A percentile compares a stretch with the other conserved stretches of the same genome.
Conservation (phyloP, 345 rosid genomes). For the Sonneratia caseolaris region DNA sequence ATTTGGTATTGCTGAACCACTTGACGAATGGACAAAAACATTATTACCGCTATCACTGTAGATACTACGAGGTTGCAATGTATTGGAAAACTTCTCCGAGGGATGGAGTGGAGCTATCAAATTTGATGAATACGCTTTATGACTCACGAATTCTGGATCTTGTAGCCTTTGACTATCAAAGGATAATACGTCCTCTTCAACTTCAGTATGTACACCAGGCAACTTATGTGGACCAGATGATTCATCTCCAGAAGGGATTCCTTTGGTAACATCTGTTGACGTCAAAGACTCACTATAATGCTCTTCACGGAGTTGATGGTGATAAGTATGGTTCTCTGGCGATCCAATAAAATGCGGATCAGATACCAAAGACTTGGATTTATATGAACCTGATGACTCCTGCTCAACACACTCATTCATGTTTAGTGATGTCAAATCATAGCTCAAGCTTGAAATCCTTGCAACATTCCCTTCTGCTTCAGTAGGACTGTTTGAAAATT, state of each 20-base stretch:
- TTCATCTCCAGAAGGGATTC: conserved; percentile 4
- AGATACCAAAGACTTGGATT: conserved; percentile 19
- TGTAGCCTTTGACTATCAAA: conserved; percentile 29
- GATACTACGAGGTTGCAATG: conserved; percentile 15
- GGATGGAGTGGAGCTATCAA: conserved; percentile 13
- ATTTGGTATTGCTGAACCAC: conserved; percentile 26
- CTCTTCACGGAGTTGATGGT: conserved; percentile 23
- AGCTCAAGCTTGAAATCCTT: conserved; percentile 7
- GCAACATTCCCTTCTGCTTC: conserved; percentile 15
- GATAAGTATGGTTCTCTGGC: conserved; percentile 18
- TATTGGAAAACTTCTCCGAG: conserved; percentile 20
- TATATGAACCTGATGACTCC: conserved; percentile 20
- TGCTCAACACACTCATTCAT: conserved; percentile 19
- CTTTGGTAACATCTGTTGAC: not conserved
- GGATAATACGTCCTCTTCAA: conserved; percentile 31
- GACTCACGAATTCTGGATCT: conserved; percentile 30
- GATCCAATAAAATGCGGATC: conserved; percentile 35
- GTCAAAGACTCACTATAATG: conserved; percentile 10
- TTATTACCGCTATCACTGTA: not conserved
- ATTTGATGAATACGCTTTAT: conserved; percentile 12
- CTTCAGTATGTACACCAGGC: conserved; percentile 10
- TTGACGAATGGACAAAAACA: conserved; percentile 8
- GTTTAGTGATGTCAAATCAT: conserved; percentile 29
- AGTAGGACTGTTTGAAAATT: conserved; percentile 2
- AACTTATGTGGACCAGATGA: conserved; percentile 1